Conservation (phyloP, 2,329 filamentous ascomycete species). For the Pseudogymnoascus sp. region DNA sequence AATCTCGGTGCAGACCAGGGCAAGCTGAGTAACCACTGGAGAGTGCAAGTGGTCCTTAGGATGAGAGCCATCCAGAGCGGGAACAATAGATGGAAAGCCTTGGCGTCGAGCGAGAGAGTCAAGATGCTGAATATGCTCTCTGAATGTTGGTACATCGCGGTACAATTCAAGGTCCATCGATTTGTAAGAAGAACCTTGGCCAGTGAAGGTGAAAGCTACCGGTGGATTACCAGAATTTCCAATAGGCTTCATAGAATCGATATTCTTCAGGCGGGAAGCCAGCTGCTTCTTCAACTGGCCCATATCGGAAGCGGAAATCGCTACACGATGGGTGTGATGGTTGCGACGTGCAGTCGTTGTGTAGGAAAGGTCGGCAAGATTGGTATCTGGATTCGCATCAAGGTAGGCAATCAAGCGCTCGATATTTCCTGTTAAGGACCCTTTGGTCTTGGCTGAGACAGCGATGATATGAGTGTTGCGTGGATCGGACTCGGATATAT, state of each 20-base stretch:
- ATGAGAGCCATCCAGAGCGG: conserved; percentile 36
- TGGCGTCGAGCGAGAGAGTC: conserved; percentile 19
- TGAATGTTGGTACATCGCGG: conserved; percentile 25
- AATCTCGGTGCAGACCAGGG: conserved; percentile 42
- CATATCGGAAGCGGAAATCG: conserved; percentile 34
- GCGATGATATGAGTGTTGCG: conserved; percentile 34
- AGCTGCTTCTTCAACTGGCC: conserved; percentile 11
- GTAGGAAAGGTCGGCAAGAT: conserved; percentile 16
- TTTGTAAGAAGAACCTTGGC: conserved; percentile 33
- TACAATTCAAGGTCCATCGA: conserved; percentile 36
- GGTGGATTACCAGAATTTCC: neutral
- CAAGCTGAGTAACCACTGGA: conserved; percentile 44
- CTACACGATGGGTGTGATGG: conserved; percentile 48
- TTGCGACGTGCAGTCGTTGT: conserved; percentile 36
- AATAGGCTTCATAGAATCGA: conserved; percentile 9
- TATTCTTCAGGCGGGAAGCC: neutral
- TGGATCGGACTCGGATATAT: conserved; percentile 28
- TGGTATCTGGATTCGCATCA: conserved; percentile 12
- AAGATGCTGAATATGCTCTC: conserved; percentile 19
- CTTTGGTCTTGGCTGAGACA: conserved; percentile 36
- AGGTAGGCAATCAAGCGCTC: conserved; percentile 13
- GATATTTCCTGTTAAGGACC: conserved; percentile 13
- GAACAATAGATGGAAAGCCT: conserved; percentile 24
- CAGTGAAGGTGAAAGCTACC: conserved; percentile 11
- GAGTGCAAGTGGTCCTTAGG: conserved; percentile 34